Evolutionary conservation across 1,284 basidiomycete species (phyloP).

Genomic region (Vanrija sp.): DNA sequence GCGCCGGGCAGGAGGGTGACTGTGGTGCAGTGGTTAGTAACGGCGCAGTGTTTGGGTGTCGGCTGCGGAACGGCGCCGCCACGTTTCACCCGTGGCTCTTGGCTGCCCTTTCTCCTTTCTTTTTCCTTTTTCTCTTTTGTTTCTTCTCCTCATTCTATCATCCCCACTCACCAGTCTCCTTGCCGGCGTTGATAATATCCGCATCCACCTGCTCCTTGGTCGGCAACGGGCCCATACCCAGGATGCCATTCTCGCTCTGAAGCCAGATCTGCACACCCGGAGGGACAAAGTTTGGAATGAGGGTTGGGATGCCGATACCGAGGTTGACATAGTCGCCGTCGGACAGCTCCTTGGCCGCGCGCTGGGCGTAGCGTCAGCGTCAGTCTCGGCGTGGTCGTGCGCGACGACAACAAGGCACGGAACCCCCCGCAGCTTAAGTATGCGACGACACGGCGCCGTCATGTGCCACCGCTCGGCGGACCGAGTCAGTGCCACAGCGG

Average conservation of each 20-base stretch:
- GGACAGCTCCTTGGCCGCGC: conserved; percentile 80
- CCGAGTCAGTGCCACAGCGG: no score
- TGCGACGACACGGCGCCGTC: no score
- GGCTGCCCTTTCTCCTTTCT: no score
- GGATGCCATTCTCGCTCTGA: conserved; percentile 87
- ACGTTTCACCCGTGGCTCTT: no score
- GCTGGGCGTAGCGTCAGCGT: conserved; percentile 41
- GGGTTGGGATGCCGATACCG: conserved; percentile 82
- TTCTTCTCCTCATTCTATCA: neutral
- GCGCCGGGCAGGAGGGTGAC: conserved; percentile 87
- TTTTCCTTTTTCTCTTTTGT: neutral
- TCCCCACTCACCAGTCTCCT: conserved; percentile 62
- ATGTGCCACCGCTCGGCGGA: no score
- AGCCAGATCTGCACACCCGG: conserved; percentile 78
- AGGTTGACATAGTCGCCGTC: conserved; percentile 80
- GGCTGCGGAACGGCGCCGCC: no score
- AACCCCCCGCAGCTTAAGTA: no score
- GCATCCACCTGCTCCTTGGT: conserved; percentile 77
- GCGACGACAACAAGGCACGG: no score
- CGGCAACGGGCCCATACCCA: conserved; percentile 94
- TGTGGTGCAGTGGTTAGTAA: neutral
- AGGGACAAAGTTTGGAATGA: conserved; percentile 79
- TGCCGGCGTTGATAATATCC: conserved; percentile 93
- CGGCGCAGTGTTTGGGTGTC: neutral
- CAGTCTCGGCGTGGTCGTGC: conserved; percentile 64